Conservation (phyloP, 164 flowering plant species). For the Tinospora cordifolia region DNA sequence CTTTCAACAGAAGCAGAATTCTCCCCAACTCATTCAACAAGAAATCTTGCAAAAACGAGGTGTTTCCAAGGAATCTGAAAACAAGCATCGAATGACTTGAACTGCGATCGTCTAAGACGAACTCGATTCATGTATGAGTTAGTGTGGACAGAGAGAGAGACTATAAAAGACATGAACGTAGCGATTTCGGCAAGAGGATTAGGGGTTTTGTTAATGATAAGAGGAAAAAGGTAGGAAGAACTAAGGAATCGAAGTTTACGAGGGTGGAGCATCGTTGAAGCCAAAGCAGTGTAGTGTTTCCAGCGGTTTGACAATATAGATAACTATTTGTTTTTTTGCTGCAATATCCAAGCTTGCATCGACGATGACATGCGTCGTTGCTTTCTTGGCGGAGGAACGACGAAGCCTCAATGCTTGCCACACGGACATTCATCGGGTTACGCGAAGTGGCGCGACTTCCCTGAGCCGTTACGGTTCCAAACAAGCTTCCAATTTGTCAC, state of each 20-base stretch:
- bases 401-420: no score
- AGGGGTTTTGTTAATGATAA: neutral
- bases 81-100: neutral
- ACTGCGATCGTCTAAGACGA: no score
- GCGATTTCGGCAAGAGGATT: slow-evolving; percentile 6
- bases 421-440: no score
- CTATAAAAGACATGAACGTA: neutral
- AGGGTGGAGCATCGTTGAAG: slow-evolving; percentile 25
- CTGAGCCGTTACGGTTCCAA: no score
- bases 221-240: neutral
- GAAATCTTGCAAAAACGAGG: no score
- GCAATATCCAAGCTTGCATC: slow-evolving; percentile 23
- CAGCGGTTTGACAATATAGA: slow-evolving; percentile 12
- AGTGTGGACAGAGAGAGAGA: neutral
- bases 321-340: slow-evolving; percentile 18
- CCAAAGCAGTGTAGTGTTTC: slow-evolving; percentile 8
- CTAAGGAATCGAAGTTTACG: slow-evolving; percentile 17
- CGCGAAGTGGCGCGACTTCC: no score
- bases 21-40: neutral
- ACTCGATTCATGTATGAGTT: neutral
- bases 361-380: no score
- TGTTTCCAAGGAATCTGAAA: neutral
- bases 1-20: neutral
- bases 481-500: no score
- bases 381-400: no score